Base-by-base conservation (phyloP, 345 rosid genomes). In the Pseudoturritis turrita region DNA sequence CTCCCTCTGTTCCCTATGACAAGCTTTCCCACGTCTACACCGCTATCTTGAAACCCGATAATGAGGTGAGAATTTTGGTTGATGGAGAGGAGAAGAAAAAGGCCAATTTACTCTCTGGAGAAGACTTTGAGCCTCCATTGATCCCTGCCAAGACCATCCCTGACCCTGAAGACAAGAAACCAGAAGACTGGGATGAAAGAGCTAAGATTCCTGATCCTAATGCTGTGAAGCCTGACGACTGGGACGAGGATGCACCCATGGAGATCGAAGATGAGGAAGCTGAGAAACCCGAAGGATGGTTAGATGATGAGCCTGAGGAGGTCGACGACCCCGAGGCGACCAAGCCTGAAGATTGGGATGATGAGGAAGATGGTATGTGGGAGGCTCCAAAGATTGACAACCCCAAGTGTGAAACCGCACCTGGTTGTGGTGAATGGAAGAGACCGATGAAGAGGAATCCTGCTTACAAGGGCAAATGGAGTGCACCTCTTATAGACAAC, bases 181-280 rank as follows among this genome's bases (percentile, higher is more conserved):
- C 97, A 36, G 95, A 87, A 74, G 97, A 88, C 55, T 90, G 97
- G 95, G 97, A 88, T 23, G 97, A 90, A 77, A 83, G 89, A 76
- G 92, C 80, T 31, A 83, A 88, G 77, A 85, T 88, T 70, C 92
- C 97, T 9, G 97, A 90, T 49, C 83, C 90, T 21, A 62, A 63
- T 70, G 97, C 97, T 0, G 83, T 71, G 17, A 90, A 90, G 83
- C 95, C 97, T 29, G 95, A 88, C 0, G 97, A 90, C 69, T 90
- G 97, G 97, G 97, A 90, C 54, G 97, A 90, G 85, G 86, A 88
- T 69, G 97, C 97, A n/a, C 89, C 97, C 6, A 81, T 90, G 89
- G 97, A 90, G 73, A 87, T 90, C 43, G 87, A 57, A 74, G 97
- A 90, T 65, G 88, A 76, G 71, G 95, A 90, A 4, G 97, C 97